Evolutionary conservation across 306 rosid species (phyloP), one percentile per base, ranked within the genome.

Genomic region (Quercus berberidifolia): DNA sequence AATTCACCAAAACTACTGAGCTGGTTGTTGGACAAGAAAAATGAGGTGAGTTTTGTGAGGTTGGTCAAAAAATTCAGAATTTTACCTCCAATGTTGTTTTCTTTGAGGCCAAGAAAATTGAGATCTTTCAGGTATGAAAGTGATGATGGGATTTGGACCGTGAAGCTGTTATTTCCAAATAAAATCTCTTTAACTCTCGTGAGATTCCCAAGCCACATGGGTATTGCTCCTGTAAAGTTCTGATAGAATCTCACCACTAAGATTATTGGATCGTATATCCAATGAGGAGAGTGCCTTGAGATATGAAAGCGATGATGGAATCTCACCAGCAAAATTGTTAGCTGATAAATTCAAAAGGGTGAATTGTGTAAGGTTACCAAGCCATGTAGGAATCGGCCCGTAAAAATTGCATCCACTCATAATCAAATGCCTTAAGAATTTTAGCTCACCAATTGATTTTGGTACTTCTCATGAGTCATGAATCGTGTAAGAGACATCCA

Each of bases 201-300:
- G 15, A 82, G 77, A 54, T 79, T 86, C 60, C 78, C 74, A 1
- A 82, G 38, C 1, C 74, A 76, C 12, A 4, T 3, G 33, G 76
- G 77, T 69, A 74, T 21, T 5, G 28, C 5, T 33, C 72, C 72
- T 1, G 13, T 15, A 21, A 79, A 46, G 3, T 46, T 9, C 0
- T 46, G 52, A 46, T 2, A 11, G 11, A 11, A 46, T 46, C 52
- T 46, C 2, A 46, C 52, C 52, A 11, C 52, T 46, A 46, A 46
- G 52, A 46, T 46, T 9, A 46, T 46, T 46, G 3, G 52, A 46
- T 8, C 14, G 52, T 46, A 46, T 9, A 46, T 46, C 52, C 52
- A 46, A 46, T 2, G 52, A 46, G 14, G 4, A 46, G 52, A 46
- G 52, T 46, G 52, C 52, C 11, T 46, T 46, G 52, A 46, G 52